Percentiles rank a stretch among this genome's conserved stretches.
phyloP scores from a whole-genome alignment of 306 rosid species.

The Ochetophila trinervis region DNA sequence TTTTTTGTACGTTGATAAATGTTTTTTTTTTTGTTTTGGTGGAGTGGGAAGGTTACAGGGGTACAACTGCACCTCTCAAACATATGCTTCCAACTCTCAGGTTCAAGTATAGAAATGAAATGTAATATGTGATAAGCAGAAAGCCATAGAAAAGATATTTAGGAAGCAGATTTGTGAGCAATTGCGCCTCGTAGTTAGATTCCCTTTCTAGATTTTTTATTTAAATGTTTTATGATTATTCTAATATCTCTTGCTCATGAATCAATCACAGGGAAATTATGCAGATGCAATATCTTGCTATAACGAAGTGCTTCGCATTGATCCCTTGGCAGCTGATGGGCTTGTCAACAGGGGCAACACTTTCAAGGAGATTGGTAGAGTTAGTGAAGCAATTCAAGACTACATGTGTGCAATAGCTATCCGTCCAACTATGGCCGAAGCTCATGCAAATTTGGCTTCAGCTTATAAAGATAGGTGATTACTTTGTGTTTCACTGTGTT shows the following conservation, averaged over 20 bases:
- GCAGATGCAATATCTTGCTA: constrained; percentile 97
- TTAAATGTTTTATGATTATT: not conserved
- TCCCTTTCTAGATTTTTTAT: not conserved
- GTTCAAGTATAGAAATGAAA: not conserved
- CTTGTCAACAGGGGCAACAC: constrained; percentile 99
- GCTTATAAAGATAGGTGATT: constrained; percentile 91
- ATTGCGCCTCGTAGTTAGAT: not conserved
- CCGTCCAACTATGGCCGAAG: constrained; percentile 95
- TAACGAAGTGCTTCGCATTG: constrained; percentile 96
- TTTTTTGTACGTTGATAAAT: not conserved
- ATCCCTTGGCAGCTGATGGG: constrained; percentile 98
- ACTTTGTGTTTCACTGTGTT: not conserved
- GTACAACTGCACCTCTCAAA: not conserved
- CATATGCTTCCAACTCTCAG: not conserved
- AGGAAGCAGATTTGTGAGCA: not conserved
- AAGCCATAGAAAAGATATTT: not conserved
- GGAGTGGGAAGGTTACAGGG: not conserved
- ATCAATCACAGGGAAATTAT: constrained; percentile 70
- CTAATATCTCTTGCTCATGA: not conserved
- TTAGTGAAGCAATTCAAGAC: constrained; percentile 94
- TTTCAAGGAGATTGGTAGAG: constrained; percentile 95
- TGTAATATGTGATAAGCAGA: not conserved
- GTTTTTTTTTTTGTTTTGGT: not conserved
- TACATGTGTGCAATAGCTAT: constrained; percentile 70
- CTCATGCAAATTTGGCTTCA: constrained; percentile 98